Evolutionary conservation across 2,329 filamentous ascomycete species (phyloP), one percentile per base, ranked within the genome.

Genomic region (Hypoxylon sp.): DNA sequence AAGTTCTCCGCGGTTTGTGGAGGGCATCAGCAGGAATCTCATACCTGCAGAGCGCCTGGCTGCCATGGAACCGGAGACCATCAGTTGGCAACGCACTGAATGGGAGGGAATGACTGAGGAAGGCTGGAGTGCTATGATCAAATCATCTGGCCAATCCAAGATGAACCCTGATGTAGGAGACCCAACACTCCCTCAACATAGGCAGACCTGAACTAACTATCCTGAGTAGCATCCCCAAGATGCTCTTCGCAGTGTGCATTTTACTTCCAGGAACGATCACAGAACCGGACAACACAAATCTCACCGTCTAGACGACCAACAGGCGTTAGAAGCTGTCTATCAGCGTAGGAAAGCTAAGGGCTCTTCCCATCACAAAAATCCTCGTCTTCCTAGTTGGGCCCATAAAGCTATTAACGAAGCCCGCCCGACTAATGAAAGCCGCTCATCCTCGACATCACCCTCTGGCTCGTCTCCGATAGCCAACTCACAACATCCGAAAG

Each of bases 371-470:
- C 11, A 10, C 22, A 72, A 68, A 44, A 62, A 64, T 4, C 69
- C 68, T 51, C 67, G 67, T 47, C 69, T 75, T 19, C 73, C 72
- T 15, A 39, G n/a, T 26, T 75, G 74, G 73, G 74, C 73, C 49
- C 65, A 44, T 20, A 51, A 70, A 32, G 65, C 73, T 20, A 63
- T 74, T 24, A 53, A 63, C 20, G 65, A 68, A 58, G 63, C 64
- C 32, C 67, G 67, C 19, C 7, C 24, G 7, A 26, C 24, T 26
- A 26, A 26, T 7, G 24, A 26, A 39, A 65, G 65, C 22, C 67
- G 66, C 19, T 65, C 67, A 24, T 37, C 67, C 15, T 48, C 69
- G 10, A 49, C 43, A 22, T 56, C 67, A 11, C 15, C 56, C 3
- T 54, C 68, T 15, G 28, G 62, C 7, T 43, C 48, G 1, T 17